These are phyloP conservation scores for Mantamonas sphyraenae DNA, from an alignment of 78 protist species.

Conservation along the genomic window DNA sequence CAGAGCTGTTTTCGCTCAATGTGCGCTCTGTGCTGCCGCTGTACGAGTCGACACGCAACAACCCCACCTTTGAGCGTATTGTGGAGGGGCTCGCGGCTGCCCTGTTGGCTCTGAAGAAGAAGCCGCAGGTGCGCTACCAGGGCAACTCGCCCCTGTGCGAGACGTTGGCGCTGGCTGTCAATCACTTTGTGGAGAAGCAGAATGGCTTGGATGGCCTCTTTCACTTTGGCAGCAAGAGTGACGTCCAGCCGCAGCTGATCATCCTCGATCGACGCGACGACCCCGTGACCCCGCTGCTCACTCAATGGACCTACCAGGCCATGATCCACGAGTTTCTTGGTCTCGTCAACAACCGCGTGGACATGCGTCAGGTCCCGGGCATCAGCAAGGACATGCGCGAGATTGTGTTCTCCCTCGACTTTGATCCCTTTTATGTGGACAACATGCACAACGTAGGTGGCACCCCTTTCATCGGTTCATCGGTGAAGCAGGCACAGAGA, in stretches of 20 bases:
- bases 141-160: no score
- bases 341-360: conserved; percentile 71
- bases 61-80: background rate
- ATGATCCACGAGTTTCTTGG: conserved; percentile 92
- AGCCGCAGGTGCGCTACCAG: conserved; percentile 54
- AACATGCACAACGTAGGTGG: conserved; percentile 56
- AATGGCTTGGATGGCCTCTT: background rate
- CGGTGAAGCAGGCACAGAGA: no score
- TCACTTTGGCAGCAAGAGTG: background rate
- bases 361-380: background rate
- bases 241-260: no score
- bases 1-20: conserved; percentile 52
- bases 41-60: background rate
- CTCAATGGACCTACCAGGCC: conserved; percentile 89
- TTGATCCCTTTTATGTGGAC: conserved; percentile 68
- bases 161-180: no score
- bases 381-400: conserved; percentile 21
- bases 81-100: conserved; percentile 20
- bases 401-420: conserved; percentile 47
- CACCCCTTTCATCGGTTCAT: no score
- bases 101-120: conserved; percentile 38
- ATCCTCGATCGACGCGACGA: conserved; percentile 88
- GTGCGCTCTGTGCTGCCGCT: conserved; percentile 11
- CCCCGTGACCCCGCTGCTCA: conserved; percentile 92
- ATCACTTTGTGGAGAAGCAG: background rate